Evolutionary conservation across 129 eudicot species (phyloP), one percentile per base, ranked within the genome.

Genomic region (Pseudognaphalium luteoalbum): DNA sequence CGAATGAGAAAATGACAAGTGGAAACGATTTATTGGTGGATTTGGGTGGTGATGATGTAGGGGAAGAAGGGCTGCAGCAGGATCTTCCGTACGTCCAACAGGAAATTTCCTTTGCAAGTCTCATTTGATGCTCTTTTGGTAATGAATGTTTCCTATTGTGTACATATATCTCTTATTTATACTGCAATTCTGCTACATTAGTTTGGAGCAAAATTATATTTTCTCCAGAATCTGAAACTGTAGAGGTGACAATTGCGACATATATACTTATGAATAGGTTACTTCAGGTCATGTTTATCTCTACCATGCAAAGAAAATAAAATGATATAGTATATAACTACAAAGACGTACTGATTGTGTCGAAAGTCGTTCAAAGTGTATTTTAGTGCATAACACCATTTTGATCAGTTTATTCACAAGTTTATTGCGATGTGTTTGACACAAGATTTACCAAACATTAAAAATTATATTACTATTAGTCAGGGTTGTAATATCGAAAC

Each of bases 61-160:
- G 57, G 4, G 78, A 70, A 61, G 74, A 11, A 33, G 33, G 28
- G 28, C 28, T 62, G 52, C 77, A 72, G 54, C 68, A 82, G 54
- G 54, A 75, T 50, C 67, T 25, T 68, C 73, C 66, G 29, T 19
- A 54, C 71, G 74, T 78, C 66, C 72, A 74, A 37, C 73, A 50
- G 22, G 86, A 80, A 74, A 65, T 65, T n/a, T 33, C 70, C 44
- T 80, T 70, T 70, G 81, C 71, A 5, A 85, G 89, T 85, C 92
- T 87, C 57, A 89, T 85, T 39, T 89, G 80, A 73, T 29, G 35
- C 60, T 10, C 44, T 33, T 74, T 14, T 4, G 22, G 75, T 44
- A 32, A 80, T 29, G 4, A 66, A 21, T 76, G 70, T 58, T 58
- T 67, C 10, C 25, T 19, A 15, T 57, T 80, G 75, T 80, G 75